These are phyloP conservation scores for Albatrellus sp. DNA, from an alignment of 1,284 basidiomycete species.

Conservation along the genomic window DNA sequence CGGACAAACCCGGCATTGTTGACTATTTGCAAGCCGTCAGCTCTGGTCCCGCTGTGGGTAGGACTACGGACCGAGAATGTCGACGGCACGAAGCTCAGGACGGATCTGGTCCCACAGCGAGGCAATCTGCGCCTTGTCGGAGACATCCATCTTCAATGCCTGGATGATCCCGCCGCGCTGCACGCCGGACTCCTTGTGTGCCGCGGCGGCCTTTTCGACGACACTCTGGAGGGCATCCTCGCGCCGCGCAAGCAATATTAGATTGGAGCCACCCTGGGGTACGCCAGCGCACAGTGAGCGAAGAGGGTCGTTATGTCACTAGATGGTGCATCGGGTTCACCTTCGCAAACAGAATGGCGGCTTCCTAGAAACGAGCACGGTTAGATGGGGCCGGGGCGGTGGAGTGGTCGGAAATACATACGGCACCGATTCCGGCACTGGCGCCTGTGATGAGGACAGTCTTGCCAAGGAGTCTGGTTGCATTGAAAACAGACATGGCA, in stretches of 20 bases:
- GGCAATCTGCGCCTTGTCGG: conserved; percentile 57
- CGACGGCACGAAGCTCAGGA: conserved; percentile 49
- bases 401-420: conserved; percentile 20
- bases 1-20: conserved; percentile 85
- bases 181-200: conserved; percentile 62
- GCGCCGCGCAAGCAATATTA: conserved; percentile 65
- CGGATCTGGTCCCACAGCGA: conserved; percentile 60
- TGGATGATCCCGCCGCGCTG: conserved; percentile 62
- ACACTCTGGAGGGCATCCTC: conserved; percentile 53
- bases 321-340: conserved; percentile 20
- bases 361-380: conserved; percentile 36
- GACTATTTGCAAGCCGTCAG: conserved; percentile 29
- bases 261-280: conserved; percentile 60
- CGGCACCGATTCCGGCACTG: conserved; percentile 73
- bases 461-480: conserved; percentile 68
- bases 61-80: conserved; percentile 51
- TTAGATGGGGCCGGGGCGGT: background rate
- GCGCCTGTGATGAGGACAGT: conserved; percentile 83
- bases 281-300: background rate
- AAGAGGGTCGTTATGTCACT: background rate
- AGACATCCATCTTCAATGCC: conserved; percentile 61
- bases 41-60: background rate
- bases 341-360: conserved; percentile 77
- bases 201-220: conserved; percentile 48
- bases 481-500: conserved; percentile 68